Conservation (phyloP, 208 protist species). For the Acanthamoeba healyi region DNA sequence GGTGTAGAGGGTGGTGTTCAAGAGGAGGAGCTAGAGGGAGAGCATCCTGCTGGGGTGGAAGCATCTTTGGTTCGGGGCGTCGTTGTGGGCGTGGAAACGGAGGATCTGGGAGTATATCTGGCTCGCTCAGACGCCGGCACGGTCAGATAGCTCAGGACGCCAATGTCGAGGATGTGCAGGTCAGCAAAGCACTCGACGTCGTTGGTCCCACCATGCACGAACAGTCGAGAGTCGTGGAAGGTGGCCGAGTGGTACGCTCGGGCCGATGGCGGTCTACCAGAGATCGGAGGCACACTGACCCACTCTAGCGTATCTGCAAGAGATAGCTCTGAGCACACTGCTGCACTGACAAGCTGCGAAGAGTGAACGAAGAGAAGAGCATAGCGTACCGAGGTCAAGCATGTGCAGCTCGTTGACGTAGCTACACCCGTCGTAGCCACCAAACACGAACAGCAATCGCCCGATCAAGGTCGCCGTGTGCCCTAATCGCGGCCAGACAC, state of each 20-base stretch:
- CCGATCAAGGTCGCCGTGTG: neutral
- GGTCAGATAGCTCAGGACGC: neutral
- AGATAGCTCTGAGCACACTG: too few species aligned
- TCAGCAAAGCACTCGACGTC: neutral
- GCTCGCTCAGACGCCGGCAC: neutral
- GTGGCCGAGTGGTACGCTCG: neutral
- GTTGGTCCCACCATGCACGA: neutral
- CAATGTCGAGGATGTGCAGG: conserved; percentile 21
- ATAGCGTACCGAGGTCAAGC: neutral
- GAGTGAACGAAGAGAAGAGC: neutral
- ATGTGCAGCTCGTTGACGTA: conserved; percentile 25
- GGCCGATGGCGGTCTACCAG: neutral
- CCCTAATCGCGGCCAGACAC: neutral
- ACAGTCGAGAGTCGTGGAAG: neutral
- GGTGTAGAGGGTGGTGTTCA: too few species aligned
- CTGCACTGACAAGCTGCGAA: neutral
- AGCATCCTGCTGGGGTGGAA: too few species aligned
- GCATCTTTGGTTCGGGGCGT: neutral
- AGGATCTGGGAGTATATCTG: neutral
- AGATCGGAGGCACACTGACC: neutral
- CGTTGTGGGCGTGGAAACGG: neutral
- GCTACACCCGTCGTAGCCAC: conserved; percentile 21
- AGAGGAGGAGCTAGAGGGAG: neutral
- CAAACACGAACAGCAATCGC: neutral
- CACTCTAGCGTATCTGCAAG: neutral